Percentiles rank a stretch among this genome's conserved stretches.
Evolutionary conservation across 2,329 filamentous ascomycete species (phyloP).

Genomic region (Neopestalotiopsis clavispora): DNA sequence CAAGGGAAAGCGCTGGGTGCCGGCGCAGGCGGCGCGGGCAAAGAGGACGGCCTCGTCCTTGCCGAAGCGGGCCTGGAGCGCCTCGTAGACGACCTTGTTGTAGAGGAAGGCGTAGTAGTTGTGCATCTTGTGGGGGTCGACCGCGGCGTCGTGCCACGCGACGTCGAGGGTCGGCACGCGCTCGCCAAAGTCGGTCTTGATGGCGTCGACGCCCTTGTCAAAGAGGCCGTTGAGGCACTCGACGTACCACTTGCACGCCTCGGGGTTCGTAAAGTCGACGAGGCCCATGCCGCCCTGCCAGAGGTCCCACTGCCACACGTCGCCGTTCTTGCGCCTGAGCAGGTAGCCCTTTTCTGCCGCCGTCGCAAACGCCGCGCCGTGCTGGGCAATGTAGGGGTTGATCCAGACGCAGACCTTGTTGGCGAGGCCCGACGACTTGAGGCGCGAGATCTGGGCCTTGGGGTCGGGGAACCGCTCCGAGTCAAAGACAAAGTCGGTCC

Average conservation of each 20-base stretch:
- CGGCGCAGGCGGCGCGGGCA: slow-evolving; percentile 69
- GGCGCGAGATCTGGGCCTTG: slow-evolving; percentile 63
- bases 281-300: slow-evolving; percentile 81
- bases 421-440: slow-evolving; percentile 66
- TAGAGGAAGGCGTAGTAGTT: slow-evolving; percentile 79
- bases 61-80: slow-evolving; percentile 59
- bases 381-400: slow-evolving; percentile 75
- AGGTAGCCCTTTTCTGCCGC: slow-evolving; percentile 71
- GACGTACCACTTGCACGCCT: slow-evolving; percentile 68
- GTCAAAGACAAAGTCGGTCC: slow-evolving; percentile 78
- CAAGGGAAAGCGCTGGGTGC: slow-evolving; percentile 71
- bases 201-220: slow-evolving; percentile 70
- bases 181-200: slow-evolving; percentile 81
- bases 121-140: slow-evolving; percentile 72
- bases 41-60: slow-evolving; percentile 65
- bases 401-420: slow-evolving; percentile 77
- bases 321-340: slow-evolving; percentile 70
- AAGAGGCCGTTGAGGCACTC: slow-evolving; percentile 67
- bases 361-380: slow-evolving; percentile 67
- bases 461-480: slow-evolving; percentile 72
- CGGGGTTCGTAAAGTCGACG: slow-evolving; percentile 76
- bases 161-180: slow-evolving; percentile 70
- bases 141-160: slow-evolving; percentile 63
- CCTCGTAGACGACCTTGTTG: slow-evolving; percentile 72
- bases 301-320: slow-evolving; percentile 77